Conservation (phyloP, 2,329 filamentous ascomycete species). For the Colletotrichum liaoningense region DNA sequence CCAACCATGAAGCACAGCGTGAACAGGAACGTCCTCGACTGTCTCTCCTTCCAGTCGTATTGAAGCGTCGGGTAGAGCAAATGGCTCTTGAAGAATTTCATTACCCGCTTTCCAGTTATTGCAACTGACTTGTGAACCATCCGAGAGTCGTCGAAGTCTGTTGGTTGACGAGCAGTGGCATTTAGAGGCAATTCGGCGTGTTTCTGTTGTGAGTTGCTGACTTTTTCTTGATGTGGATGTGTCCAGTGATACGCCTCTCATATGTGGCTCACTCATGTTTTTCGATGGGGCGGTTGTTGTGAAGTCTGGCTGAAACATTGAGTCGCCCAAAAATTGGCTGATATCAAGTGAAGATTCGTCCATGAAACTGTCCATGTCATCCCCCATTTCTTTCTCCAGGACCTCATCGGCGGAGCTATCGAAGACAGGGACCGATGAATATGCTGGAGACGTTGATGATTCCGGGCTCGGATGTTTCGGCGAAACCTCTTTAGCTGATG, state of each 20-base stretch:
- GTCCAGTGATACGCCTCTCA: not conserved
- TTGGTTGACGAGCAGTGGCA: not conserved
- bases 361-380: not conserved
- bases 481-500: not conserved
- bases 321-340: not conserved
- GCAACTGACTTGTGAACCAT: slow-evolving; percentile 13
- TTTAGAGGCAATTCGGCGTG: rapidly evolving
- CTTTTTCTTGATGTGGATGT: not conserved
- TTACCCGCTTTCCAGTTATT: slow-evolving; percentile 44
- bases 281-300: not conserved
- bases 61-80: slow-evolving; percentile 25
- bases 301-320: not conserved
- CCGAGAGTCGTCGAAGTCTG: not conserved
- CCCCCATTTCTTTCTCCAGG: not conserved
- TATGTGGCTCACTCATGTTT: not conserved
- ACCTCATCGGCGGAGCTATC: not conserved
- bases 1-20: slow-evolving; percentile 44
- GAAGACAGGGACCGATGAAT: not conserved
- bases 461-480: not conserved
- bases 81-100: slow-evolving; percentile 22
- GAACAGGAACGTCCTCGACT: slow-evolving; percentile 41
- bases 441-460: not conserved
- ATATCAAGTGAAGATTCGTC: not conserved
- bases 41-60: slow-evolving; percentile 38
- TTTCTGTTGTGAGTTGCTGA: not conserved